These are phyloP conservation scores for Byssothecium circinans DNA, from an alignment of 2,329 filamentous ascomycete genomes.

Conservation along the genomic window DNA sequence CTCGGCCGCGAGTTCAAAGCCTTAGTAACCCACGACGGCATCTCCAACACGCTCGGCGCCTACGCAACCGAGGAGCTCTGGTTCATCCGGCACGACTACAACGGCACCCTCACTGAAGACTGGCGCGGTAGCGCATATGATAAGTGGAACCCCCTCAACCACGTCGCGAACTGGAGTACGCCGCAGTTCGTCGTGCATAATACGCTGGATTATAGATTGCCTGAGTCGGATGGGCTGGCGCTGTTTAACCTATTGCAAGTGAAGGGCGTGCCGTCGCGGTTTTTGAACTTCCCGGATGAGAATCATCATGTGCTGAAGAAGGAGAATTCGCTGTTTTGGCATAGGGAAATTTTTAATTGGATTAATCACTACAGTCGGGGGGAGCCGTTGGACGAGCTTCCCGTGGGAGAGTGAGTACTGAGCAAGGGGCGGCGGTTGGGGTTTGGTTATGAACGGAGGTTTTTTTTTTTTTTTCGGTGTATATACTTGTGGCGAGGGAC, in stretches of 20 bases:
- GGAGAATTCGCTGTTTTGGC: constrained; percentile 92
- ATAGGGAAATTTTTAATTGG: constrained; percentile 56
- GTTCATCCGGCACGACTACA: constrained; percentile 53
- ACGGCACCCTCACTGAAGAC: constrained; percentile 38
- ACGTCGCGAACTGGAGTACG: constrained; percentile 73
- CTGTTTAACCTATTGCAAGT: constrained; percentile 86
- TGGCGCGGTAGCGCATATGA: constrained; percentile 50
- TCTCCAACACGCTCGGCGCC: constrained; percentile 62
- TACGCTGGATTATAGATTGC: constrained; percentile 84
- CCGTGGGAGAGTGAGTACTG: constrained; percentile 39
- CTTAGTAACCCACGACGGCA: constrained; percentile 84
- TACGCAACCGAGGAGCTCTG: constrained; percentile 54
- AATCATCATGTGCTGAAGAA: constrained; percentile 83
- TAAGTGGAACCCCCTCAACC: constrained; percentile 60
- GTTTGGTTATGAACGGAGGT: too few species aligned
- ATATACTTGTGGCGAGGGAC: too few species aligned
- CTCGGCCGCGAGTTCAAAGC: constrained; percentile 85
- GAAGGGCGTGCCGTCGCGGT: constrained; percentile 71
- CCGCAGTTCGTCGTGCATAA: constrained; percentile 90
- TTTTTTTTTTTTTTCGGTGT: too few species aligned
- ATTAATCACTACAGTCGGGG: constrained; percentile 43
- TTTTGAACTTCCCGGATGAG: constrained; percentile 80
- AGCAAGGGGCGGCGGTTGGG: too few species aligned
- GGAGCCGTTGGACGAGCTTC: constrained; percentile 28
- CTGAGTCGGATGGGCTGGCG: constrained; percentile 79